Percentiles rank a stretch among this genome's conserved stretches.
Evolutionary conservation across 192 early-diverging fungal genomes (phyloP).

Genomic region (Chytriomyces hyalinus): DNA sequence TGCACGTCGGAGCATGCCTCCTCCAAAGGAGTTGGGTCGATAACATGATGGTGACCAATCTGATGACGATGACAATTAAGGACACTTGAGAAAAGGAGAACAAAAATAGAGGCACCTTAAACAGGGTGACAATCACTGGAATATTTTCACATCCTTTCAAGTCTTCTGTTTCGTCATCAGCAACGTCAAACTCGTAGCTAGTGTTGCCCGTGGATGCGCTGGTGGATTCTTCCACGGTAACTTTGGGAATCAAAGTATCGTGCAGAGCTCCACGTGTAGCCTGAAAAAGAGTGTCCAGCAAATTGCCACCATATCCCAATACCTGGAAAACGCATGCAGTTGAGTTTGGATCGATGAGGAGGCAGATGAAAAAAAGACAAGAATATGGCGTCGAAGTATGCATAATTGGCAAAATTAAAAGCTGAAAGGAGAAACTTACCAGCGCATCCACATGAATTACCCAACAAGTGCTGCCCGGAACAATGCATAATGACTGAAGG

Average conservation of each 20-base stretch:
- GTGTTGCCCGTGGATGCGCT: slow-evolving; percentile 50
- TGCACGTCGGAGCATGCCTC: slow-evolving; percentile 84
- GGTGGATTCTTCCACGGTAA: slow-evolving; percentile 79
- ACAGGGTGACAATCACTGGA: slow-evolving; percentile 85
- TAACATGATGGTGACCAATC: slow-evolving; percentile 82
- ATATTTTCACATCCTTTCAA: slow-evolving; percentile 78
- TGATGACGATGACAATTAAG: slow-evolving; percentile 32
- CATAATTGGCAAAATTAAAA: slow-evolving; percentile 11
- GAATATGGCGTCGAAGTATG: neutral
- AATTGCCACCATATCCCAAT: slow-evolving; percentile 85
- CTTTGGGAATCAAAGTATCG: slow-evolving; percentile 85
- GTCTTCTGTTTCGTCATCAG: slow-evolving; percentile 84
- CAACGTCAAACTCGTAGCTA: slow-evolving; percentile 84
- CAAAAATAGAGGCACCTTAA: slow-evolving; percentile 60
- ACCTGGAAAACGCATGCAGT: slow-evolving; percentile 56
- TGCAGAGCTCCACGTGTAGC: slow-evolving; percentile 86
- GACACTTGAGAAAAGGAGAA: neutral
- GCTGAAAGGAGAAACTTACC: slow-evolving; percentile 47
- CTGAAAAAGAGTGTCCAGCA: slow-evolving; percentile 84
- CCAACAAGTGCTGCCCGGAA: slow-evolving; percentile 90
- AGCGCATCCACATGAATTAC: slow-evolving; percentile 88
- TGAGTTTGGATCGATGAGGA: neutral
- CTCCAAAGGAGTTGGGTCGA: slow-evolving; percentile 89
- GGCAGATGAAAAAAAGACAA: neutral
- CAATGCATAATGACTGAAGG: slow-evolving; percentile 85